Base-by-base conservation (phyloP, 495 filamentous ascomycete genomes). In the Aspergillus avenaceus region DNA sequence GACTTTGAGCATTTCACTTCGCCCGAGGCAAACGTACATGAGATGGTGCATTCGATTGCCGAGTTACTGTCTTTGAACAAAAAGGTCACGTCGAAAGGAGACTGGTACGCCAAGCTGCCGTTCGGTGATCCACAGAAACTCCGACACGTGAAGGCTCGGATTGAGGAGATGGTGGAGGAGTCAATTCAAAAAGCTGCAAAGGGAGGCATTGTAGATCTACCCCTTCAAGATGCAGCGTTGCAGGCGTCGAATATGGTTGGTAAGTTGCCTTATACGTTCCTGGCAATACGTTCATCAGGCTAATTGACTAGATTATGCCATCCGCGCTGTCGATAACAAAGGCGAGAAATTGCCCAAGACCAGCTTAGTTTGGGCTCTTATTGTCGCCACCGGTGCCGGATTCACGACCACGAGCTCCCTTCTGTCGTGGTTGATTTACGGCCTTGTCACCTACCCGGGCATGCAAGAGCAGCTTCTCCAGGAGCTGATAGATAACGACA, bases 341-440 rank as follows among this genome's bases (percentile, higher is more conserved):
- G 78, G 80, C 27, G 59, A 81, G 19, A 71, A 73, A 41, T 60
- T 83, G 3, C 77, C 78, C 2, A 55, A 69, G 27, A 51, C 65
- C 8, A 61, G 60, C 29, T 26, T 74, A 0, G 46, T 70, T 2
- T 54, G 53, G 53, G 59, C 61, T 2, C 43, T 70, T 1, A 51
- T 67, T 4, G 63, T 71, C 3, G 63, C 67, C 2, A 70, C 67
- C 4, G 78, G 71, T 2, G 79, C 79, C 36, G 79, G 79, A 8
- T 83, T 79, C 56, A 77, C 73, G 1, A 83, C 79, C 5, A 82
- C 71, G 12, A 65, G 67, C 2, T 67, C 70, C 3, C 69, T 81
- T 8, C 58, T 83, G 2, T 76, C 76, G 0, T 83, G 80, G 79
- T 53, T 75, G 1, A 61, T 81, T 40, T 83, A 78, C 54, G 61